Base-by-base conservation (phyloP, 148 eudicot genomes). In the Silene uniflora region DNA sequence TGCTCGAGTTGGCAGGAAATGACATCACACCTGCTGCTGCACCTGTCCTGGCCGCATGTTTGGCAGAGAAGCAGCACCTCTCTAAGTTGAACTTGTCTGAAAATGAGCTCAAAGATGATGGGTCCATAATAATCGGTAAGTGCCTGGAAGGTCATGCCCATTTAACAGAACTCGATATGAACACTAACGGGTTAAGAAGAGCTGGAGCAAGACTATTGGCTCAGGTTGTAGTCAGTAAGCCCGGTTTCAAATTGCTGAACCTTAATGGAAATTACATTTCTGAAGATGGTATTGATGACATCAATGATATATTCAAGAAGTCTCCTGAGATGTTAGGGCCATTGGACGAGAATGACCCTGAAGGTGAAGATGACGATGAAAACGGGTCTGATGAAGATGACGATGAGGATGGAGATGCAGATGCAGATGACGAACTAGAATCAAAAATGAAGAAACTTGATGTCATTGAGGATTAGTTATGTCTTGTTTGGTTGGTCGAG, bases 271-370 rank as follows among this genome's bases (percentile, higher is more conserved):
- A 91, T 76, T 91, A 83, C 83, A 83, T 91, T 65, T 89, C 91
- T 59, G 91, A 89, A 71, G 91, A 89, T 60, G 96, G 92, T n/a
- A 56, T 91, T 52, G 96, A 91, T 67, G 90, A 87, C 79, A 75
- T 91, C 60, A 83, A 86, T 25, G 92, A 79, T 1, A 52, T 87
- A 14, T 89, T 91, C 69, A 89, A 85, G 78, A 79, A 81, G 74
- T 82, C 69, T 72, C 92, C 89, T 1, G 77, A 71, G 75, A 70
- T 76, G 69, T 85, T 91, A 52, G 96, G 92, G 25, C 84, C 92
- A 39, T 81, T 91, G 82, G 92, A 91, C 69, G 96, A 91, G 76
- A 91, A 91, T 73, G 96, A 91, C 78, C 96, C 91, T 7, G 92
- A 89, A 59, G 92, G 96, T 60, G 89, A 81, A 67, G 92, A 86